Evolutionary conservation across 2,329 filamentous ascomycete genomes (phyloP).

Genomic region (Pseudopithomyces chartarum): DNA sequence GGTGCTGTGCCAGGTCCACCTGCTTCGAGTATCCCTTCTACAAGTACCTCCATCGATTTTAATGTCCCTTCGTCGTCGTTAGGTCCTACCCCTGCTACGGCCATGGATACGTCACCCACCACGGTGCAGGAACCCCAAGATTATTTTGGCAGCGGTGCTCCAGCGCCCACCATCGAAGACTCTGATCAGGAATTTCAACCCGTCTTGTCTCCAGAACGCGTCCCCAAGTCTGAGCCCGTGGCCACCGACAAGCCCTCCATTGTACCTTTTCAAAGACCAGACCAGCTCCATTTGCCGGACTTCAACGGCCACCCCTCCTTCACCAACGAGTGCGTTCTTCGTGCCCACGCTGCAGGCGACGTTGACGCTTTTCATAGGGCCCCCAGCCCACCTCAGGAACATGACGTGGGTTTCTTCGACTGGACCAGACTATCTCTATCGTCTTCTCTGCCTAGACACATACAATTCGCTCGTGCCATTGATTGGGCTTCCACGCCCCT

Average conservation of each 20-base stretch:
- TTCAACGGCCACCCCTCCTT: slow-evolving; percentile 35
- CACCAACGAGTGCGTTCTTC: slow-evolving; percentile 48
- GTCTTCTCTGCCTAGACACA: slow-evolving; percentile 69
- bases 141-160: slow-evolving; percentile 48
- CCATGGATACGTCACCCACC: slow-evolving; percentile 14
- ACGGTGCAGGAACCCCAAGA: slow-evolving; percentile 42
- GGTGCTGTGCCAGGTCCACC: slow-evolving; percentile 42
- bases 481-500: slow-evolving; percentile 77
- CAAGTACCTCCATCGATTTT: slow-evolving; percentile 42
- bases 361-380: slow-evolving; percentile 47
- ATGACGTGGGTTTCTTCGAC: slow-evolving; percentile 68
- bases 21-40: slow-evolving; percentile 29
- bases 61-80: slow-evolving; percentile 31
- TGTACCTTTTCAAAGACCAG: slow-evolving; percentile 12
- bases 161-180: slow-evolving; percentile 15
- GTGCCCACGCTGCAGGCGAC: slow-evolving; percentile 45
- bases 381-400: slow-evolving; percentile 25
- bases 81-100: slow-evolving; percentile 12
- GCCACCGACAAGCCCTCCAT: background rate
- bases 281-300: slow-evolving; percentile 24
- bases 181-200: slow-evolving; percentile 16
- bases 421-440: slow-evolving; percentile 76
- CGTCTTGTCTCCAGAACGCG: slow-evolving; percentile 11
- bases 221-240: slow-evolving; percentile 1
- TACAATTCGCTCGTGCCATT: slow-evolving; percentile 71